Base-by-base conservation (phyloP, 1,139 yeast species). In the Martiniozyma asiatica region DNA sequence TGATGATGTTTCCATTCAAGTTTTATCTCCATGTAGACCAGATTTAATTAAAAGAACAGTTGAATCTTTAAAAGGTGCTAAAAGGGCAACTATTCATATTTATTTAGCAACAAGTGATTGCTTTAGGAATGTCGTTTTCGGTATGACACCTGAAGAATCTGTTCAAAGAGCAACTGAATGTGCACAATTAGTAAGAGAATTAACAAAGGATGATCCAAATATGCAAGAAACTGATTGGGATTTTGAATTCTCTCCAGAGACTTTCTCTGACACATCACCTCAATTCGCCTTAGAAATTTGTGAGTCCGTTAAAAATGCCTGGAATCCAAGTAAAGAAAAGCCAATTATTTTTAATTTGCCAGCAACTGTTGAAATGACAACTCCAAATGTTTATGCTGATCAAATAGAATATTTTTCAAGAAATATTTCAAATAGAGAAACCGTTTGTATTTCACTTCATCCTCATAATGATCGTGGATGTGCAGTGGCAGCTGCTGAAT, bases 401-500 rank as follows among this genome's bases (percentile, higher is more conserved):
- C 97, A 87, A 62, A 75, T 89, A 41, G 98, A 89, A 59, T 85
- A 79, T 55, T 89, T 89, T 52, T 62, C 78, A 40, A 74, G 75
- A 16, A 68, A 78, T 46, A 79, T 89, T 35, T 55, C 77, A 27
- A 79, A 87, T 50, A 76, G 97, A 48, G 93, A 84, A 44, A 81
- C 73, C 46, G 73, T 87, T 25, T 75, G 92, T 50, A 74, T 89
- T 35, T 87, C 97, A 17, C 72, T 89, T 29, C 98, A 89, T 55
- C 82, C 94, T 30, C 98, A 89, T 61, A 89, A 89, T 47, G 97
- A 89, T 57, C 74, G 97, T 56, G 97, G 97, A 21, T 85, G 96
- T 58, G 96, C 94, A 36, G 97, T 89, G 26, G 97, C 97, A 12
- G 97, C 97, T 14, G 78, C 96, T 10, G 98, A 89, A 59, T 68